phyloP scores from a whole-genome alignment of 495 filamentous ascomycete species.

The Xylaria bambusicola region DNA sequence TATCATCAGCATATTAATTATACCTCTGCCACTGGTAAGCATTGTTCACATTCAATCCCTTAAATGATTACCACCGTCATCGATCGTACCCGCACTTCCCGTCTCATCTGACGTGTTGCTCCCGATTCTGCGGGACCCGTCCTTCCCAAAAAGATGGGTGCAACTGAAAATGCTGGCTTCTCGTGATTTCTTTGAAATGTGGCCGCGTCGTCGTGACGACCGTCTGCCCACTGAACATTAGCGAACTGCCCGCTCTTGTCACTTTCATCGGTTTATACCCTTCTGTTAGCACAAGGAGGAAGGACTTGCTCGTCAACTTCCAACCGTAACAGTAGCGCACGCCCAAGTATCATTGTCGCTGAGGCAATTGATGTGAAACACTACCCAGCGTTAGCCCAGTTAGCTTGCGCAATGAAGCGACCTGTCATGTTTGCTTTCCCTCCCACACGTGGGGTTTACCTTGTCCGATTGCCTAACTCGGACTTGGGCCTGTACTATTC shows the following conservation, averaged over 20 bases:
- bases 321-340: neutral
- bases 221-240: neutral
- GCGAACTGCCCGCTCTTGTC: neutral
- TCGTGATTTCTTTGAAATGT: constrained; percentile 15
- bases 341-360: too few relatives aligned
- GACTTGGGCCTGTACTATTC: neutral
- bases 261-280: neutral
- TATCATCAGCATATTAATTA: constrained; percentile 3
- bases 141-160: constrained; percentile 11
- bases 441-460: neutral
- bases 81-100: neutral
- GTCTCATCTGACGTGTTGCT: neutral
- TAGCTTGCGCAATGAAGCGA: neutral
- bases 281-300: neutral
- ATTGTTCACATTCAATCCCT: neutral
- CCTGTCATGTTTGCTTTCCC: neutral
- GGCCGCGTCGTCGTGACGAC: constrained; percentile 19
- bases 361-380: too few relatives aligned
- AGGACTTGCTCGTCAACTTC: neutral
- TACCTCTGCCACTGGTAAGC: constrained; percentile 13
- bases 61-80: constrained; percentile 9
- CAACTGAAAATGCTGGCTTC: constrained; percentile 17
- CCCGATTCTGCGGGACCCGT: neutral
- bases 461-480: neutral
- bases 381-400: neutral